Evolutionary conservation across 257 asterid species (phyloP).

Genomic region (Leonotis leonurus): DNA sequence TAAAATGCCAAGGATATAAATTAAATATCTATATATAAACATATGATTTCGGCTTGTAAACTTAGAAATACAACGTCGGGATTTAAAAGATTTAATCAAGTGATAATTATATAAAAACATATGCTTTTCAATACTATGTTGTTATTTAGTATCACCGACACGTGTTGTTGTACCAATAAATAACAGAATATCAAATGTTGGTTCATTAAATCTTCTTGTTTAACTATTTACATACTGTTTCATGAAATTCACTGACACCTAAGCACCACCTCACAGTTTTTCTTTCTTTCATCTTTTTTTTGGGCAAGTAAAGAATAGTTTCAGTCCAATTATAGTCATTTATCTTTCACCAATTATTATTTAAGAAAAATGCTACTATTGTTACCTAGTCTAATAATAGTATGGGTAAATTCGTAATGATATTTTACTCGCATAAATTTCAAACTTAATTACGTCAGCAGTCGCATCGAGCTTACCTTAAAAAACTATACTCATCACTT

Average conservation of each 20-base stretch:
- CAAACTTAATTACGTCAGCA: neutral
- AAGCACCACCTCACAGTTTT: neutral
- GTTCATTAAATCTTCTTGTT: neutral
- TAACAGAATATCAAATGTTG: neutral
- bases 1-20: no score
- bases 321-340: no score
- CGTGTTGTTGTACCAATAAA: neutral
- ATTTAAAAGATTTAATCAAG: no score
- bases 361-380: no score
- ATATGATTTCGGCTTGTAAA: no score
- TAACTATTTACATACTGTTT: neutral
- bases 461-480: neutral
- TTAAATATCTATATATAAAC: no score
- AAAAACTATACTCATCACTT: neutral
- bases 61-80: no score
- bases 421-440: neutral
- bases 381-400: neutral
- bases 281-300: neutral
- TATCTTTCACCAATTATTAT: no score
- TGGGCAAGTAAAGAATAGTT: no score
- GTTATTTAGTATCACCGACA: neutral
- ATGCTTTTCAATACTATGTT: no score
- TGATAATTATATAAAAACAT: no score
- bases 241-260: neutral
- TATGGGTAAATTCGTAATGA: neutral